Evolutionary conservation across 2,329 filamentous ascomycete species (phyloP).

Genomic region (Penicillium sp.): DNA sequence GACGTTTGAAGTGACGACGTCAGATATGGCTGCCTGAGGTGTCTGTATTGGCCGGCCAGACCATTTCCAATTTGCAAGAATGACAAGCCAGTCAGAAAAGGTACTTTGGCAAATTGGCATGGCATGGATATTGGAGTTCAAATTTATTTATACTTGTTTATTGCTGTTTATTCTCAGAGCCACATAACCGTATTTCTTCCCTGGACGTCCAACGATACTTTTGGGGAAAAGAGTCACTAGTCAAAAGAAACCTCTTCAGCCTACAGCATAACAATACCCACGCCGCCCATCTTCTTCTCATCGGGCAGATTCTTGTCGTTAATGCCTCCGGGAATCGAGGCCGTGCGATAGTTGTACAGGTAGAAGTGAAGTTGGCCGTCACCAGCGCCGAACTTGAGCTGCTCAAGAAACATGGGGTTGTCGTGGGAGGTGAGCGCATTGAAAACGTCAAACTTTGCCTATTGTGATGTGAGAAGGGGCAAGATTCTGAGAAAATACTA

Average conservation of each 20-base stretch:
- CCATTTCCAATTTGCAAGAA: neutral
- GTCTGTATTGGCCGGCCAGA: constrained; percentile 1
- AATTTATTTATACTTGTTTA: neutral
- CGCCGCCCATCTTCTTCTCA: constrained; percentile 74
- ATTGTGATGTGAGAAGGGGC: constrained; percentile 2
- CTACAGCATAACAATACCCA: constrained; percentile 83
- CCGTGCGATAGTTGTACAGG: constrained; percentile 92
- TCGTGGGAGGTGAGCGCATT: constrained; percentile 93
- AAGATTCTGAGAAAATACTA: neutral
- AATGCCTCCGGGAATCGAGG: constrained; percentile 81
- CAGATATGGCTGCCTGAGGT: constrained; percentile 20
- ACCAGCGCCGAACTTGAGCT: constrained; percentile 92
- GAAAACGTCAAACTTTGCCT: constrained; percentile 88
- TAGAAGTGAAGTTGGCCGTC: constrained; percentile 97
- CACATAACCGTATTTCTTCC: constrained; percentile 15
- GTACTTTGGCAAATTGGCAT: neutral
- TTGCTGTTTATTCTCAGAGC: constrained; percentile 4
- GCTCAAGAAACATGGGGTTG: constrained; percentile 87
- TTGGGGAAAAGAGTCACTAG: constrained; percentile 11
- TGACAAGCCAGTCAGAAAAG: neutral
- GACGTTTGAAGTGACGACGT: constrained; percentile 23
- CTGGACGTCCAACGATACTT: constrained; percentile 13
- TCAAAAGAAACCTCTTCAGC: constrained; percentile 4
- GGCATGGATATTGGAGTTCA: neutral
- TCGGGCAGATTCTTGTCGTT: constrained; percentile 78